Evolutionary conservation across 306 rosid genomes (phyloP), one percentile per base, ranked within the genome.

Genomic region (Abrus pulchellus): DNA sequence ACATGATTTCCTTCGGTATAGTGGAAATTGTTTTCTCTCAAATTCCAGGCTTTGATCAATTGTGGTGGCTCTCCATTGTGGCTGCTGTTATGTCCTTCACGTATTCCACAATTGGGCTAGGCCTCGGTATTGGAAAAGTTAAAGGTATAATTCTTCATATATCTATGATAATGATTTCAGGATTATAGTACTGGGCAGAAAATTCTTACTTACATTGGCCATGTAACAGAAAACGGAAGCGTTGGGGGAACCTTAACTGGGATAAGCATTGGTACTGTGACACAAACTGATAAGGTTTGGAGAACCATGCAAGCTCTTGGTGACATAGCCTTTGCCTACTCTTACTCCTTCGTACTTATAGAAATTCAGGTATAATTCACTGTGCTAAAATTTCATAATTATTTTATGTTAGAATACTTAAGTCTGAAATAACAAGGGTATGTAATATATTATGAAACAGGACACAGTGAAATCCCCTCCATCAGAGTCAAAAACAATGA

Each of bases 1-100:
- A 89, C 73, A 94, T 88, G 97, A 89, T 92, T 57, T 87, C 92
- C n/a, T 94, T 94, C 80, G 98, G 98, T 1, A 3, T 90, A 0
- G 52, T 74, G 7, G 76, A 94, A 80, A 87, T 94, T 38, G 9
- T 94, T 3, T 84, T 90, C 67, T 94, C 97, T 11, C 98, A 94
- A 79, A 94, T 94, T 47, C 94, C 95, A 12, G 86, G 85, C 62
- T 90, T 94, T 45, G 92, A 92, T 82, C 93, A 92, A 63, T 50
- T 94, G 43, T 94, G 97, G 97, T 94, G 98, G 97, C 97, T 94
- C 64, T 94, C 98, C 41, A 40, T 80, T 67, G 84, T 94, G 30
- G 98, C 98, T 60, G 89, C 98, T n/a, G 89, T 87, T 53, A 94
- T 94, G 97, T 92, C 98, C 75, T 92, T 94, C 83, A 83, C 92